phyloP scores from a whole-genome alignment of 306 rosid genomes.

The Castanea mollissima region DNA sequence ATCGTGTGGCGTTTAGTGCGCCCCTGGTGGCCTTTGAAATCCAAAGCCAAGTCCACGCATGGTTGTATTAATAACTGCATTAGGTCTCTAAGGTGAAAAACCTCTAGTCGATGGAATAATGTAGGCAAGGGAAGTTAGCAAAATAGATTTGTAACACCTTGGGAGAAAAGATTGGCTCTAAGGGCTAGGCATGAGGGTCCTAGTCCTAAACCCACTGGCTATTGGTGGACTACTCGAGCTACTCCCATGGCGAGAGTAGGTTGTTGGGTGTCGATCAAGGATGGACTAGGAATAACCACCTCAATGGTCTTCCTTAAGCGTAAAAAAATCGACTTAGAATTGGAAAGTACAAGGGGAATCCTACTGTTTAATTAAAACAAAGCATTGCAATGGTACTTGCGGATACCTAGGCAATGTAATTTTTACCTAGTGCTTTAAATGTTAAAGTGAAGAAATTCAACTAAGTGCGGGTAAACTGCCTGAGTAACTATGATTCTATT shows the following conservation, averaged over 20 bases:
- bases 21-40: too few relatives aligned
- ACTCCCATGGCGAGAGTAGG: not conserved
- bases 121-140: not conserved
- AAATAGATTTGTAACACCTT: not conserved
- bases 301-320: not conserved
- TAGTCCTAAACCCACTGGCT: not conserved
- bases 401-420: not conserved
- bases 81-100: too few relatives aligned
- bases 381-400: not conserved
- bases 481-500: too few relatives aligned
- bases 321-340: not conserved
- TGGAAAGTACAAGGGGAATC: conserved; percentile 3
- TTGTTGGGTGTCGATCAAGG: not conserved
- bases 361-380: conserved; percentile 3
- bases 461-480: too few relatives aligned
- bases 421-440: too few relatives aligned
- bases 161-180: not conserved
- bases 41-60: too few relatives aligned
- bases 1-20: too few relatives aligned
- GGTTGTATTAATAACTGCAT: too few relatives aligned
- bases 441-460: too few relatives aligned
- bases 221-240: not conserved
- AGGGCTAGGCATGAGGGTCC: not conserved
- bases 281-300: not conserved
- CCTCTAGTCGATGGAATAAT: too few relatives aligned